A percentile compares a stretch with the other conserved stretches of the same genome.
Conservation (phyloP, 805 yeast genomes). For the Grigorovia jiainica region DNA sequence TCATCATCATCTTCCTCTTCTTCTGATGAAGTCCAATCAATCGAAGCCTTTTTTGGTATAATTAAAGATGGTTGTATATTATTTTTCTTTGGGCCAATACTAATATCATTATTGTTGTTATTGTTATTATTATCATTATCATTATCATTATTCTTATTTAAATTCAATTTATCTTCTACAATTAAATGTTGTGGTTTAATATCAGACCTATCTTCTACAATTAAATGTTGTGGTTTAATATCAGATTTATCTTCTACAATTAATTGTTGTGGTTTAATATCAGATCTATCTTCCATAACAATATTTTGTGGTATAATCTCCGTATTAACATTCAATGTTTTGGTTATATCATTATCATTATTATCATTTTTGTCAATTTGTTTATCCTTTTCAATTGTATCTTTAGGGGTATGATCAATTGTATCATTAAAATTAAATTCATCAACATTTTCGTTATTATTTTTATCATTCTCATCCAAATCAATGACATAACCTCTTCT, state of each 20-base stretch:
- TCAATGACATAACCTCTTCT: slow-evolving; percentile 43
- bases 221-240: not conserved
- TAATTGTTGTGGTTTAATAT: not conserved
- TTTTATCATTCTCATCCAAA: not conserved
- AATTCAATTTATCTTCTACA: not conserved
- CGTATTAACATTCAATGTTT: not conserved
- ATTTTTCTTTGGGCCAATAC: slow-evolving; percentile 15
- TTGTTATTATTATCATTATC: not conserved
- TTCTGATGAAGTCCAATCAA: slow-evolving; percentile 84
- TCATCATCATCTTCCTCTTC: slow-evolving; percentile 28
- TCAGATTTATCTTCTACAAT: not conserved
- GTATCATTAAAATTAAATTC: no score
- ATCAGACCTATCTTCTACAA: not conserved
- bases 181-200: not conserved
- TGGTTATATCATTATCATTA: not conserved
- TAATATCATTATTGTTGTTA: not conserved
- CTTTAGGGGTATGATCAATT: no score
- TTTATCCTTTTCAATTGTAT: no score
- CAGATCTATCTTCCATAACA: not conserved
- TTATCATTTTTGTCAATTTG: not conserved
- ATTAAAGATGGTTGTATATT: slow-evolving; percentile 58
- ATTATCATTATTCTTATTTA: not conserved
- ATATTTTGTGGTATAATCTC: not conserved
- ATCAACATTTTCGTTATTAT: not conserved
- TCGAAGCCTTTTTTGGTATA: slow-evolving; percentile 72